phyloP scores from a whole-genome alignment of 169 alveolate genomes.

The Plasmodium gallinaceum region DNA sequence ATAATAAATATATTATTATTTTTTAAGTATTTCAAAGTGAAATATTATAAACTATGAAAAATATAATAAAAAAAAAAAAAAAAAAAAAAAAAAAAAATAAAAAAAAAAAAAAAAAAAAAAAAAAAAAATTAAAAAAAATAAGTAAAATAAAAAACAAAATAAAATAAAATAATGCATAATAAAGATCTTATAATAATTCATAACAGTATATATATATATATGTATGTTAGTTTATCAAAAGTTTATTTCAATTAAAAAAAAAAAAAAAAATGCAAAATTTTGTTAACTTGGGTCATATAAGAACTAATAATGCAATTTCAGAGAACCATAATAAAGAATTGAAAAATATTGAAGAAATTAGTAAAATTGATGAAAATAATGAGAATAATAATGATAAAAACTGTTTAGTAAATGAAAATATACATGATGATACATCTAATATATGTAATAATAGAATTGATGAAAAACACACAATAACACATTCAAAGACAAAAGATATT shows the following conservation, averaged over 20 bases:
- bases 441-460: conserved; percentile 12
- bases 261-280: conserved; percentile 51
- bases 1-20: no score
- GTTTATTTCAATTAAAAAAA: conserved; percentile 10
- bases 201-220: conserved; percentile 4
- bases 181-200: not conserved
- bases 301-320: conserved; percentile 26
- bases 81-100: no score
- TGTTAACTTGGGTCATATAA: conserved; percentile 22
- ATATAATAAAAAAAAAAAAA: not conserved
- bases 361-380: not conserved
- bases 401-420: conserved; percentile 10
- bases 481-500: conserved; percentile 13
- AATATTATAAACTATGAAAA: no score
- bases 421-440: conserved; percentile 5
- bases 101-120: no score
- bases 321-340: not conserved
- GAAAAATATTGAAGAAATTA: conserved; percentile 18
- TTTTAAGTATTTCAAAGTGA: no score
- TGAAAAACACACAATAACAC: conserved; percentile 9
- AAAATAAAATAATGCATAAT: no score
- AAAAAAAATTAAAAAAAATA: no score
- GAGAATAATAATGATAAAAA: conserved; percentile 21
- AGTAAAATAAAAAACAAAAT: no score
- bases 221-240: not conserved